Conservation (phyloP, 23 red algal genomes). For the Gracilariopsis chorda region DNA sequence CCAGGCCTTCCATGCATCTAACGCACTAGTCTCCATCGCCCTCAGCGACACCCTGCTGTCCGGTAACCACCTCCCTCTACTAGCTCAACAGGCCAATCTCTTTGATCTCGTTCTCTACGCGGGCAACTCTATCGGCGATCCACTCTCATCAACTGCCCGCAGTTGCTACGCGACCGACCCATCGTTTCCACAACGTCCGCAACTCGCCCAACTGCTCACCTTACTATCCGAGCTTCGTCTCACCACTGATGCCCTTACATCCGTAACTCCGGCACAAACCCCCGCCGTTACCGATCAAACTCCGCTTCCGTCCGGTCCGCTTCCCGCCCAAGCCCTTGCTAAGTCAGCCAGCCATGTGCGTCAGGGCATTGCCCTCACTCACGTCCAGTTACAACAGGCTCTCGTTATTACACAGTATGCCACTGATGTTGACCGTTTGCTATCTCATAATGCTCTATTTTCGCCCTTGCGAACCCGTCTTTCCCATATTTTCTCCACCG, state of each 20-base stretch:
- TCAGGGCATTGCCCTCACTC: background rate
- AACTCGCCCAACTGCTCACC: background rate
- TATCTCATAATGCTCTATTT: background rate
- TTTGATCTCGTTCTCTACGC: constrained; percentile 22
- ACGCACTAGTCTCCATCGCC: constrained; percentile 21
- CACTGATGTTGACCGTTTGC: background rate
- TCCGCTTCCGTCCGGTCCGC: background rate
- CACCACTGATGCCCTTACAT: background rate
- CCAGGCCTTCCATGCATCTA: background rate
- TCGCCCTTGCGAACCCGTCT: background rate
- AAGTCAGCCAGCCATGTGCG: background rate
- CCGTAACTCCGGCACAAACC: background rate
- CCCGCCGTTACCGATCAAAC: background rate
- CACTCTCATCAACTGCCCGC: background rate
- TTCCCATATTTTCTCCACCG: background rate
- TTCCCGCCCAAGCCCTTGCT: background rate
- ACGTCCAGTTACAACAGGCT: background rate
- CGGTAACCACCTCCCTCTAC: background rate
- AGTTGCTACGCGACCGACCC: background rate
- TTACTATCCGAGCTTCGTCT: background rate
- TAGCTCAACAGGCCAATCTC: background rate
- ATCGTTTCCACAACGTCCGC: background rate
- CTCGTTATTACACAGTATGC: background rate
- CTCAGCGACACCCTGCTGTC: background rate
- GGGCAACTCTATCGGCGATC: background rate